Evolutionary conservation across 129 eudicot genomes (phyloP).

Genomic region (Tagetes patula): DNA sequence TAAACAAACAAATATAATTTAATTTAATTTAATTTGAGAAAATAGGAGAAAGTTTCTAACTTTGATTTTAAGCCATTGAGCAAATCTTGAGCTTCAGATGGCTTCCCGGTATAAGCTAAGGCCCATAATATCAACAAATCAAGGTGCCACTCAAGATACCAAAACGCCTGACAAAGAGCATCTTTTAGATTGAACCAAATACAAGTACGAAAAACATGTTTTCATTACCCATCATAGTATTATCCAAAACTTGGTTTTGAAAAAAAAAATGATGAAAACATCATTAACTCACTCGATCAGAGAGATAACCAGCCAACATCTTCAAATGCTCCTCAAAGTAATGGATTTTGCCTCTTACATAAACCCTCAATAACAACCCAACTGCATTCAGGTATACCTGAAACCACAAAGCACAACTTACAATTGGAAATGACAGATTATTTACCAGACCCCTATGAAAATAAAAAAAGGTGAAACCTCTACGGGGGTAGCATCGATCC

Average conservation of each 20-base stretch:
- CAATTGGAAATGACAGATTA: slow-evolving; percentile 1
- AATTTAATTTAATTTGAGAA: not conserved
- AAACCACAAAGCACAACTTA: slow-evolving; percentile 18
- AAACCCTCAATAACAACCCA: slow-evolving; percentile 68
- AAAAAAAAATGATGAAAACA: slow-evolving; percentile 9
- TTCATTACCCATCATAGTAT: not conserved
- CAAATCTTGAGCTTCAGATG: slow-evolving; percentile 60
- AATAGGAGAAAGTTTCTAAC: slow-evolving; percentile 31
- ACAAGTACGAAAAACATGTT: not conserved
- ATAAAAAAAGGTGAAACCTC: slow-evolving; percentile 48
- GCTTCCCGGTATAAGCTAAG: slow-evolving; percentile 50
- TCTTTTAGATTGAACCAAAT: not conserved
- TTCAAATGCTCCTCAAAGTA: slow-evolving; percentile 62
- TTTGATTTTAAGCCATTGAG: slow-evolving; percentile 60
- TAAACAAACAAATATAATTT: not conserved
- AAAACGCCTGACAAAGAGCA: slow-evolving; percentile 45
- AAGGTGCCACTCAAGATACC: slow-evolving; percentile 97
- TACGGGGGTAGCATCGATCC: slow-evolving; percentile 56
- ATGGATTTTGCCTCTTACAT: slow-evolving; percentile 60
- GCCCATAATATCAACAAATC: slow-evolving; percentile 88
- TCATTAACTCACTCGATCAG: slow-evolving; percentile 61
- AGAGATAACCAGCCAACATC: slow-evolving; percentile 52
- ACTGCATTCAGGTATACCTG: slow-evolving; percentile 84
- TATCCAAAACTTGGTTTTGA: not conserved
- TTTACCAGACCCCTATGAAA: slow-evolving; percentile 12